Base-by-base conservation (phyloP, 495 filamentous ascomycete species). In the Xylaria grammica region DNA sequence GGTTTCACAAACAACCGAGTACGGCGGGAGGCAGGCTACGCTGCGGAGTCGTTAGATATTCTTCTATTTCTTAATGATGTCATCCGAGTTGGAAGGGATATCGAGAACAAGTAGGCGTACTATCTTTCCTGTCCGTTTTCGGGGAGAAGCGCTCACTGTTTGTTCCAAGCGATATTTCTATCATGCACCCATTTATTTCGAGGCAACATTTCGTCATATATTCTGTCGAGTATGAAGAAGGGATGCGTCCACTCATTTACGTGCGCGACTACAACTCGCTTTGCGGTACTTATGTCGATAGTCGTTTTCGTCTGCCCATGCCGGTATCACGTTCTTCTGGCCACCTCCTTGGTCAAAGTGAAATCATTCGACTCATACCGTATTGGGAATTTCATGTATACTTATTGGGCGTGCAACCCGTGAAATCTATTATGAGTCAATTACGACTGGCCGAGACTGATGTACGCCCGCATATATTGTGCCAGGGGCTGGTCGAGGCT, bases 141-240 rank as follows among this genome's bases (percentile, higher is more conserved):
- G 20, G 1, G 11, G 24, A 57, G 42, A 46, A 56, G 5, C 27
- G 45, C 38, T 65, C 5, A 50, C 50, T 11, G 2, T 40, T 22
- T 20, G 11, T 19, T 46, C 62, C 52, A 66, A 69, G 32, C 32
- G 38, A 20, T 56, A 20, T 42, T 46, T 40, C 53, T 53, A 65
- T 88, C 29, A 38, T 71, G 0, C 70, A 85, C 58, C 71, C 67
- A 0, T 65, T 71, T 11, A 76, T 89, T 22, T 91, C 87, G 3
- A 85, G 84, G 38, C 75, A 74, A 38, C 88, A 90, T 54, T 70
- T 89, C 15, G 83, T 84, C n/a, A 81, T 90, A 26, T 90, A 89
- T 72, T 85, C 83, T 1, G 75, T 90, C 26, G 66, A 84, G 3
- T 86, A 81, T 65, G 80, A 84, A 34, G 44, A 67, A n/a, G 70